Evolutionary conservation across 495 filamentous ascomycete species (phyloP).

Genomic region (Bombardia bombarda): DNA sequence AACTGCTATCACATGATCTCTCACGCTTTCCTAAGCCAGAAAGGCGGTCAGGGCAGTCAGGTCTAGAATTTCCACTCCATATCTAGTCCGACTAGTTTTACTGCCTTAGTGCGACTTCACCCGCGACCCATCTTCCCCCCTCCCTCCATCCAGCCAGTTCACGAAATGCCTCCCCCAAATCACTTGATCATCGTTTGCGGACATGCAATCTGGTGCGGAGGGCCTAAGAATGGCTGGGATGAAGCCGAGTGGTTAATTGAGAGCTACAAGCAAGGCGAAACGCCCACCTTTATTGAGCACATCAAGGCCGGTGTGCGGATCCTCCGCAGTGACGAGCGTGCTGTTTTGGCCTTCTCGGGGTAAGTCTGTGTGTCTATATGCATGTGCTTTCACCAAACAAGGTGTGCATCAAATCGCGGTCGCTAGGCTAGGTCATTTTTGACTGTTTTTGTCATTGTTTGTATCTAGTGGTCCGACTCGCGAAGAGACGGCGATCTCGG

Average conservation of each 20-base stretch:
- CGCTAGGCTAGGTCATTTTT: background rate
- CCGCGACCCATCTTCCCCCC: too few species aligned
- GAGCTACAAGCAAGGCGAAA: constrained; percentile 64
- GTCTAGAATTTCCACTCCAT: too few species aligned
- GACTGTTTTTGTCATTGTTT: background rate
- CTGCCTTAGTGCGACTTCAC: too few species aligned
- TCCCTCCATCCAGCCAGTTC: too few species aligned
- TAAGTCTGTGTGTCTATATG: constrained; percentile 22
- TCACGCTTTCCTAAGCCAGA: constrained; percentile 2
- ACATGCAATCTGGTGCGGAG: constrained; percentile 70
- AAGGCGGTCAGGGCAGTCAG: constrained; percentile 6
- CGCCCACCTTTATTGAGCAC: constrained; percentile 63
- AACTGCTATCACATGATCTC: constrained; percentile 28
- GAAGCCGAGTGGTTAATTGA: constrained; percentile 69
- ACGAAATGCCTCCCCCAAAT: constrained; percentile 15
- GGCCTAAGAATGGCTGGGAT: constrained; percentile 44
- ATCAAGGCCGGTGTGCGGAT: constrained; percentile 52
- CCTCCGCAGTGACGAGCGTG: constrained; percentile 29
- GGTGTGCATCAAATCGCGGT: background rate
- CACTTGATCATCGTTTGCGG: constrained; percentile 72
- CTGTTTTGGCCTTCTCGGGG: constrained; percentile 64
- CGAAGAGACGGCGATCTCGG: constrained; percentile 43
- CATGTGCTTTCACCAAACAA: background rate
- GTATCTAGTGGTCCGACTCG: constrained; percentile 53
- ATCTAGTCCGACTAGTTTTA: too few species aligned